Evolutionary conservation across 1,139 yeast species (phyloP), one percentile per base, ranked within the genome.

Genomic region (Saccharomyces hybrid): DNA sequence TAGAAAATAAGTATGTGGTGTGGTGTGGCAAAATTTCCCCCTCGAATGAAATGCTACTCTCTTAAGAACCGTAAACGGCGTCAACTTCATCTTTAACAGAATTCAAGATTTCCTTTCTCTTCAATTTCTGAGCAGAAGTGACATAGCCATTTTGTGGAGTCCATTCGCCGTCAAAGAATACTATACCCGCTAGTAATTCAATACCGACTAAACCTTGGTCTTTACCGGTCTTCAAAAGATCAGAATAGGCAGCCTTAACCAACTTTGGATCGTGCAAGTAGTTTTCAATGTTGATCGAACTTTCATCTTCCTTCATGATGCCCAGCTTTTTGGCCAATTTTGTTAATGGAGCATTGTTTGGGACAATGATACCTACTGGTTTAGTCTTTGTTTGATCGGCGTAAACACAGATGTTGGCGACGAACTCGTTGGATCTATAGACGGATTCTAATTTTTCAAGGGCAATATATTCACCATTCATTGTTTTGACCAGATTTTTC

Each of bases 401-500:
- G 71, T 90, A 91, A 60, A 89, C 91, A 75, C 97, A 91, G 60
- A 93, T 77, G 75, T 93, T 93, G 56, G 77, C 73, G 42, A 93
- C 93, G 61, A 78, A 77, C 48, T 81, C 75, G 72, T 88, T 87
- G 29, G 97, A 86, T 73, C 98, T 83, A 78, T 93, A 93, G 44
- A 79, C 70, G 27, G 88, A 77, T 73, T 91, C 98, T 63, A 91
- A 77, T 74, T 89, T 91, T 75, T 95, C 99, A 65, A 95, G 79
- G 14, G 99, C 99, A 73, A 93, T 88, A 74, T 95, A 93, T 75
- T 93, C 99, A 73, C 99, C 99, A 70, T 93, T 91, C 67, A 82
- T 78, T 21, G 99, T 95, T 80, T 93, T 93, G 65, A 93, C 96
- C 73, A 93, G 79, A 71, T 95, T 93, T 84, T 93, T 93, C 78